phyloP scores from a whole-genome alignment of 1,284 basidiomycete genomes.

The Fomitopsis palustris region DNA sequence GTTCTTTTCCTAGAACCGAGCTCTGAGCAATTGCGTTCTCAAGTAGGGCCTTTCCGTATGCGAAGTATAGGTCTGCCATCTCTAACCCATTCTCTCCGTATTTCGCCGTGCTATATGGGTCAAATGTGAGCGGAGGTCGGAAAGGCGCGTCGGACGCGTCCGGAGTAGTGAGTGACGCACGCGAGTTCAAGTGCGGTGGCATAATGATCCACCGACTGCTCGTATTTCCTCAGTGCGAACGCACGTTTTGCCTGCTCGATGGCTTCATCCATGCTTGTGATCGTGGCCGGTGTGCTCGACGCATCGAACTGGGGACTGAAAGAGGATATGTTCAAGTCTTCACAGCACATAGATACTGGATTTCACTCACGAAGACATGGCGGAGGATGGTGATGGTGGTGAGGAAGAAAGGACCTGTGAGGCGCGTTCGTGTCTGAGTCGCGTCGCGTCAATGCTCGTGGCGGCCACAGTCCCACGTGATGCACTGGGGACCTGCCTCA shows the following conservation, averaged over 20 bases:
- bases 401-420: neutral
- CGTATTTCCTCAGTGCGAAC: conserved; percentile 83
- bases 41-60: conserved; percentile 83
- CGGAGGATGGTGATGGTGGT: conserved; percentile 3
- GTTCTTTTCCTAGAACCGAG: conserved; percentile 82
- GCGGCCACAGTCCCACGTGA: neutral
- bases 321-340: no score
- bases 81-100: conserved; percentile 74
- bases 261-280: conserved; percentile 45
- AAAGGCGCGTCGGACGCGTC: conserved; percentile 17
- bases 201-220: conserved; percentile 83
- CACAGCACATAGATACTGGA: no score
- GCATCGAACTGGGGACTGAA: neutral
- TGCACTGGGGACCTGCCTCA: no score
- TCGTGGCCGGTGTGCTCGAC: conserved; percentile 9
- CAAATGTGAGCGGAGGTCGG: neutral
- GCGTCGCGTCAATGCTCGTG: neutral
- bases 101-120: conserved; percentile 54
- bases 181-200: conserved; percentile 79
- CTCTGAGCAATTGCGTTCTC: conserved; percentile 84
- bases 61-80: conserved; percentile 80
- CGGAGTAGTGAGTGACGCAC: conserved; percentile 45
- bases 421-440: neutral
- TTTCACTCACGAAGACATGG: conserved; percentile 3
- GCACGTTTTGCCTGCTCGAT: conserved; percentile 81